Percentiles rank a stretch among this genome's conserved stretches.
These are phyloP conservation scores for Penicillium italicum DNA, from an alignment of 2,329 filamentous ascomycete genomes.

Conservation along the genomic window DNA sequence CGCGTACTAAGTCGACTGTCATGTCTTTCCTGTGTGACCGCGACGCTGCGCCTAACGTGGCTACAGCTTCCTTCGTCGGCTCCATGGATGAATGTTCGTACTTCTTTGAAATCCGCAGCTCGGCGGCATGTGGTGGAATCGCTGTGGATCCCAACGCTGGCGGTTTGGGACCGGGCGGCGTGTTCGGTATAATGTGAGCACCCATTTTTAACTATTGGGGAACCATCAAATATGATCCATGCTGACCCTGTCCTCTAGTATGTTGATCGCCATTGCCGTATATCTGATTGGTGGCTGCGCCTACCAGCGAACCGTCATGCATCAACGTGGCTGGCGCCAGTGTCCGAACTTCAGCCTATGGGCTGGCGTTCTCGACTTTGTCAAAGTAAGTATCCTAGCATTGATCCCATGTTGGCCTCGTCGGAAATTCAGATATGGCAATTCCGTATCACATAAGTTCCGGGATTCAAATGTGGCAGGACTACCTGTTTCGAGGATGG, in stretches of 20 bases:
- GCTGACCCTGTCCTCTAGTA: slow-evolving; percentile 33
- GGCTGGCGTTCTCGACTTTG: slow-evolving; percentile 79
- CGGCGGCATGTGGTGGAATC: slow-evolving; percentile 75
- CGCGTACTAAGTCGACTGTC: slow-evolving; percentile 66
- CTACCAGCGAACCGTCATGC: slow-evolving; percentile 90
- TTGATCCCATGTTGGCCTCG: slow-evolving; percentile 37
- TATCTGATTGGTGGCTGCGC: slow-evolving; percentile 91
- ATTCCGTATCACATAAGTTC: slow-evolving; percentile 18
- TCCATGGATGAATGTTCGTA: slow-evolving; percentile 91
- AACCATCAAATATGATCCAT: not conserved
- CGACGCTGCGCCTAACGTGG: slow-evolving; percentile 65
- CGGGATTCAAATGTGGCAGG: slow-evolving; percentile 21
- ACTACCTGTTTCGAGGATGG: slow-evolving; percentile 34
- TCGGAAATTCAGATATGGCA: slow-evolving; percentile 26
- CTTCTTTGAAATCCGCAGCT: slow-evolving; percentile 87
- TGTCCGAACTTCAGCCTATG: slow-evolving; percentile 91
- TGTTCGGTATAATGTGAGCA: slow-evolving; percentile 85
- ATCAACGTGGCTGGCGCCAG: slow-evolving; percentile 92
- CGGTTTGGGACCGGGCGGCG: slow-evolving; percentile 64
- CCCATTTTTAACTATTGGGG: not conserved
- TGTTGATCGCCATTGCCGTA: slow-evolving; percentile 71
- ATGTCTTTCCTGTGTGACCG: slow-evolving; percentile 92
- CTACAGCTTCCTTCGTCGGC: slow-evolving; percentile 78
- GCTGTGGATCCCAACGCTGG: slow-evolving; percentile 53
- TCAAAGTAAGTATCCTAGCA: slow-evolving; percentile 63